phyloP scores from a whole-genome alignment of 169 alveolate genomes.

The Cryptosporidium andersoni region DNA sequence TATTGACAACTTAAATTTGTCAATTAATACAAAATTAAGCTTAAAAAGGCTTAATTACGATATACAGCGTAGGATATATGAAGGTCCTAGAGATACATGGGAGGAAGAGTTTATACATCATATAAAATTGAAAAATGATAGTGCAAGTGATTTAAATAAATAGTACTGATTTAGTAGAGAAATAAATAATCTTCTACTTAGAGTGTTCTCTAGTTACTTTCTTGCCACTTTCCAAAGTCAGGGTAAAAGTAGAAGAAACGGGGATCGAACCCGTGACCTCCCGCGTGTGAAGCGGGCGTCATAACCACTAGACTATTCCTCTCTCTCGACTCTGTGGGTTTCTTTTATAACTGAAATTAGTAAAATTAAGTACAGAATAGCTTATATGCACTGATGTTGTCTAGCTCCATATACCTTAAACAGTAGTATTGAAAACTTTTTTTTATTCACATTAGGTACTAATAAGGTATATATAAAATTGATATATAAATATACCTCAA shows the following conservation, averaged over 20 bases:
- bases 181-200: too few species aligned
- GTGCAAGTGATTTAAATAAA: too few species aligned
- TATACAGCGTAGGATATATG: slow-evolving; percentile 26
- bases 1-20: background rate
- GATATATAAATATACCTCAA: too few species aligned
- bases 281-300: slow-evolving; percentile 97
- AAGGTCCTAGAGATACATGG: slow-evolving; percentile 70
- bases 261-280: slow-evolving; percentile 97
- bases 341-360: background rate
- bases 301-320: slow-evolving; percentile 95
- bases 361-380: background rate
- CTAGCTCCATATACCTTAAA: background rate
- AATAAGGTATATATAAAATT: too few species aligned
- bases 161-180: too few species aligned
- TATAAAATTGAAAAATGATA: too few species aligned
- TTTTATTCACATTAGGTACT: too few species aligned
- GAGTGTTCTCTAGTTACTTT: too few species aligned
- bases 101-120: slow-evolving; percentile 2
- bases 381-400: background rate
- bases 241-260: slow-evolving; percentile 78
- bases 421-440: too few species aligned
- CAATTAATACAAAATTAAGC: background rate
- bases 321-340: slow-evolving; percentile 75
- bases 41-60: slow-evolving; percentile 33
- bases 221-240: background rate